phyloP scores from a whole-genome alignment of 805 yeast species.

The Wickerhamiella alocasiicola region DNA sequence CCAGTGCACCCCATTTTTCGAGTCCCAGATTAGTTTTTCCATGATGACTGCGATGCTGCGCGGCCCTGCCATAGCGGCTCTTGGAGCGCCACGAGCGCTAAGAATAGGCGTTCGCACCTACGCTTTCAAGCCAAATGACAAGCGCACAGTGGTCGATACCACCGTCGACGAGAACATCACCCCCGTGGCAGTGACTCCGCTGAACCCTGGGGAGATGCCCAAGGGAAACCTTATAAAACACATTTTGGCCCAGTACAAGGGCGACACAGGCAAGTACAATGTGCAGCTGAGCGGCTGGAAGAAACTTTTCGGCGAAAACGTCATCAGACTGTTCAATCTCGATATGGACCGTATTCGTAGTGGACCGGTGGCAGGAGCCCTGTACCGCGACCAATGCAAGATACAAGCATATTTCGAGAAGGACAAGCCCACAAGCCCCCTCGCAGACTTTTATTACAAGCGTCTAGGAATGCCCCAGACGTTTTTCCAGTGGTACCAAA shows the following conservation, averaged over 20 bases:
- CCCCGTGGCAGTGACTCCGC: conserved; percentile 20
- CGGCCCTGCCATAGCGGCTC: too few species aligned
- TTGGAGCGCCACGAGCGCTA: not conserved
- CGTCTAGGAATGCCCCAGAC: conserved; percentile 72
- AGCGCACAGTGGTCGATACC: conserved; percentile 21
- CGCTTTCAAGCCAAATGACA: conserved; percentile 17
- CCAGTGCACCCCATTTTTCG: conserved; percentile 40
- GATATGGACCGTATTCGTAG: conserved; percentile 91
- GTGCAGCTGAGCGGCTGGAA: conserved; percentile 24
- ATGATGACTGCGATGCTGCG: conserved; percentile 3
- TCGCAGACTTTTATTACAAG: conserved; percentile 77
- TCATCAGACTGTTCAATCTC: conserved; percentile 40
- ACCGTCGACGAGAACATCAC: conserved; percentile 16
- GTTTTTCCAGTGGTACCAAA: conserved; percentile 93
- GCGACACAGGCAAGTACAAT: conserved; percentile 20
- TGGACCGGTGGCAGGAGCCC: conserved; percentile 87
- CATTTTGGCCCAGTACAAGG: conserved; percentile 24
- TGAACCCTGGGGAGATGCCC: conserved; percentile 14
- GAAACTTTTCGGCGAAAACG: conserved; percentile 24
- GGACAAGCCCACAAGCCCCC: conserved; percentile 36
- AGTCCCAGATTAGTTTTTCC: conserved; percentile 9
- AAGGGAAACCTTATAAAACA: conserved; percentile 22
- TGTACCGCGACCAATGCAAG: conserved; percentile 77
- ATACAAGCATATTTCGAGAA: conserved; percentile 45
- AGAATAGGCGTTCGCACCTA: not conserved